Base-by-base conservation (phyloP, 73 alveolate genomes). In the Paramecium caudatum region DNA sequence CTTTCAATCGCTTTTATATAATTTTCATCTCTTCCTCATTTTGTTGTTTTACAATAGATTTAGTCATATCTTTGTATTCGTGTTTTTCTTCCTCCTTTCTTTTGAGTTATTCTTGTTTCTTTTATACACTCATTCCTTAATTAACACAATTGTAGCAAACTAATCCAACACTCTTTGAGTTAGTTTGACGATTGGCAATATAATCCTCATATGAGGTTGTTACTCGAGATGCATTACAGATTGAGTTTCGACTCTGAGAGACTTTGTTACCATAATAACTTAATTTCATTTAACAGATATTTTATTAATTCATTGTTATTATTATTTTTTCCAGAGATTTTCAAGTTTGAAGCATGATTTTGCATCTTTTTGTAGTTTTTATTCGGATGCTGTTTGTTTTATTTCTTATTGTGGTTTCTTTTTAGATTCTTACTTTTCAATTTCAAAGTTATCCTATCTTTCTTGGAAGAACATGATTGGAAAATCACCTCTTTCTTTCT, bases 221-320 rank as follows among this genome's bases (percentile, higher is more conserved):
- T 43, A 27, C 30, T 23, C 25, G 12, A 55, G 80, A 55, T 55
- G 80, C 30, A n/a, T n/a, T n/a, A n/a, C n/a, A n/a, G n/a, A n/a
- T n/a, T n/a, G n/a, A n/a, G n/a, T n/a, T n/a, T n/a, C n/a, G n/a
- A n/a, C n/a, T n/a, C n/a, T n/a, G n/a, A n/a, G n/a, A n/a, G n/a
- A n/a, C n/a, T n/a, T n/a, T n/a, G n/a, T n/a, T n/a, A n/a, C n/a
- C n/a, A n/a, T n/a, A n/a, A n/a, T n/a, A n/a, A n/a, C n/a, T n/a
- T n/a, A n/a, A 23, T 55, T 55, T 37, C 80, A 55, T 55, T 55
- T 55, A 55, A 55, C 80, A 55, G 80, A 55, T 55, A 55, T 55
- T 55, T 55, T 27, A 55, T 55, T n/a, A n/a, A n/a, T n/a, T n/a
- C n/a, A n/a, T n/a, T n/a, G n/a, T n/a, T n/a, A n/a, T n/a, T n/a